Base-by-base conservation (phyloP, 73 alveolate genomes). In the Paramecium bursaria region DNA sequence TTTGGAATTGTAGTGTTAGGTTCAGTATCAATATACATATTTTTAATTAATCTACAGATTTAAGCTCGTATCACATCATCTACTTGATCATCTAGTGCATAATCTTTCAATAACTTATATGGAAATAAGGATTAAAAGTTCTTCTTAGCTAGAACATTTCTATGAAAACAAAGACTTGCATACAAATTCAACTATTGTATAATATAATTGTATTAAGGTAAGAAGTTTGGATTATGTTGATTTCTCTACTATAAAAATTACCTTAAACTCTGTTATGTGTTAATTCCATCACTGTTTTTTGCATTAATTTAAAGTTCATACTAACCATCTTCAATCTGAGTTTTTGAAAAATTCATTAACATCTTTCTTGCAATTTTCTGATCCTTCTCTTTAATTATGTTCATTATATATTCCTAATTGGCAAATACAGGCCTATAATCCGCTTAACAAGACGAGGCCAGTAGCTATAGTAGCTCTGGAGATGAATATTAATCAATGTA, bases 1-100 rank as follows among this genome's bases (percentile, higher is more conserved):
- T 48, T 74, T 15, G 67, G 73, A 17, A 52, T 48, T 76, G 74
- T 75, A 26, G 79, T 75, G 13, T 74, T 61, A 6, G 86, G 88
- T 23, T 39, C 74, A 26, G 75, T 44, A 46, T 85, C 91, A 75
- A 85, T 75, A 85, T 85, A 74, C 9, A 85, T 15, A 1, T 57
- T 75, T 26, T 67, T 9, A 14, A 85, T 31, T 67, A 85, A 74
- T 48, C 85, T 85, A 75, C 50, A 73, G 52, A 85, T 75, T 14
- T 86, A 86, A 23, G 91, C 91, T 21, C 91, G n/a, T 13, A 67
- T 47, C 21, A 21, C 7, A 25, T 67, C 55, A 21, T 67, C 17
- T 15, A 67, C 82, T 30, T 67, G 19, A 6, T 67, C 35, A 25
- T 67, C 26, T 67, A 25, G 26, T 39, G 82, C 82, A 67, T 67